Conservation (phyloP, 257 asterid species). For the Jacaranda mimosifolia region DNA sequence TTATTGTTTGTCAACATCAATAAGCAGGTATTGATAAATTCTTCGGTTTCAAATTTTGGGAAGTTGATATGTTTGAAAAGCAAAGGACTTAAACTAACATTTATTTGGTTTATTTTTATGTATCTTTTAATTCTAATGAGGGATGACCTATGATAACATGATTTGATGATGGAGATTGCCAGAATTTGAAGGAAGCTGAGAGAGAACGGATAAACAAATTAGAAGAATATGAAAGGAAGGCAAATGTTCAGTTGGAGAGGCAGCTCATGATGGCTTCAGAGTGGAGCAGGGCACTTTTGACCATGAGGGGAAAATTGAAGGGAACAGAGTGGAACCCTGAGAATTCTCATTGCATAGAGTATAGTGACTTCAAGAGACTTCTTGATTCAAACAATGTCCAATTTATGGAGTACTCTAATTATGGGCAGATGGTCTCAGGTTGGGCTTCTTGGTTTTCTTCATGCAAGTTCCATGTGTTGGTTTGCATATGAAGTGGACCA, state of each 20-base stretch:
- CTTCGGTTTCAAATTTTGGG: slow-evolving; percentile 13
- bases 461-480: slow-evolving; percentile 10
- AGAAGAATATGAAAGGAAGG: slow-evolving; percentile 91
- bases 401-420: slow-evolving; percentile 94
- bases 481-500: slow-evolving; percentile 12
- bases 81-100: slow-evolving; percentile 13
- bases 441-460: slow-evolving; percentile 27
- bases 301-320: slow-evolving; percentile 83
- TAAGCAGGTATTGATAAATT: background rate
- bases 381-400: slow-evolving; percentile 85
- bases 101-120: slow-evolving; percentile 8
- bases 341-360: slow-evolving; percentile 75
- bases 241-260: slow-evolving; percentile 94
- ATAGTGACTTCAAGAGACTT: slow-evolving; percentile 88
- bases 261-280: slow-evolving; percentile 96
- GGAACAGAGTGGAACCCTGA: slow-evolving; percentile 98
- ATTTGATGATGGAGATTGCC: slow-evolving; percentile 54
- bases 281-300: slow-evolving; percentile 91
- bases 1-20: background rate
- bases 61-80: slow-evolving; percentile 4
- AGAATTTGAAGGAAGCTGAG: slow-evolving; percentile 92
- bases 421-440: slow-evolving; percentile 97
- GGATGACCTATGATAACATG: slow-evolving; percentile 36
- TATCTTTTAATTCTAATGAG: slow-evolving; percentile 29
- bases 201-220: slow-evolving; percentile 66